A percentile compares a stretch with the other conserved stretches of the same genome.
These are phyloP conservation scores for Hanseniaspora guilliermondii DNA, from an alignment of 805 yeast species.

Conservation along the genomic window DNA sequence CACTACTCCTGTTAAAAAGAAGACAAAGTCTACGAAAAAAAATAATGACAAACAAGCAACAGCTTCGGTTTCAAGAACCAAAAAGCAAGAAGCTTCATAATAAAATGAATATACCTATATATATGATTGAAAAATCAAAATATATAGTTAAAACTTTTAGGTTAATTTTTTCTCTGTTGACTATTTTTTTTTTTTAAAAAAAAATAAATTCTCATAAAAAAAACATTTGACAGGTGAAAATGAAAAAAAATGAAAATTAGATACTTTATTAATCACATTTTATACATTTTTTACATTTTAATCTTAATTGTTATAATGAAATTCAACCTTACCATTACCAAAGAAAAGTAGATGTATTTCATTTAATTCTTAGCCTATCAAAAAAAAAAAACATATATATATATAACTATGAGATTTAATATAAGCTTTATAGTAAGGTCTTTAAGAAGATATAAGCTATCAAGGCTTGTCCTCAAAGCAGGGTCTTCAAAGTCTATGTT, in stretches of 20 bases:
- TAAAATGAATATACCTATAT: background rate
- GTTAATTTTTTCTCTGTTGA: too few relatives aligned
- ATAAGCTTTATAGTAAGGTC: background rate
- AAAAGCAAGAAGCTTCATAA: constrained; percentile 3
- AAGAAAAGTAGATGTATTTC: background rate
- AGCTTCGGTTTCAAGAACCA: background rate
- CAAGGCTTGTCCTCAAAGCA: background rate
- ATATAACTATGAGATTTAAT: background rate
- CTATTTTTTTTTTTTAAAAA: too few relatives aligned
- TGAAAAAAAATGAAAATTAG: too few relatives aligned
- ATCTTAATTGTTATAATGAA: background rate
- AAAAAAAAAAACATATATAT: background rate
- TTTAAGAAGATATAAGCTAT: background rate
- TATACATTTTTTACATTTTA: background rate
- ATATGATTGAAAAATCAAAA: too few relatives aligned
- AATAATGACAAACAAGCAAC: background rate
- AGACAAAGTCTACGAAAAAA: background rate
- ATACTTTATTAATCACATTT: too few relatives aligned
- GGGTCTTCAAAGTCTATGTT: background rate
- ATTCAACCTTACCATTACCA: background rate
- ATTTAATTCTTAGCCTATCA: background rate
- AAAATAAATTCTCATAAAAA: too few relatives aligned
- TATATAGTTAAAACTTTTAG: too few relatives aligned
- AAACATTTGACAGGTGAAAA: too few relatives aligned
- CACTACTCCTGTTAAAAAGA: background rate